Base-by-base conservation (phyloP, 2,329 filamentous ascomycete genomes). In the Clarireedia monteithiana region DNA sequence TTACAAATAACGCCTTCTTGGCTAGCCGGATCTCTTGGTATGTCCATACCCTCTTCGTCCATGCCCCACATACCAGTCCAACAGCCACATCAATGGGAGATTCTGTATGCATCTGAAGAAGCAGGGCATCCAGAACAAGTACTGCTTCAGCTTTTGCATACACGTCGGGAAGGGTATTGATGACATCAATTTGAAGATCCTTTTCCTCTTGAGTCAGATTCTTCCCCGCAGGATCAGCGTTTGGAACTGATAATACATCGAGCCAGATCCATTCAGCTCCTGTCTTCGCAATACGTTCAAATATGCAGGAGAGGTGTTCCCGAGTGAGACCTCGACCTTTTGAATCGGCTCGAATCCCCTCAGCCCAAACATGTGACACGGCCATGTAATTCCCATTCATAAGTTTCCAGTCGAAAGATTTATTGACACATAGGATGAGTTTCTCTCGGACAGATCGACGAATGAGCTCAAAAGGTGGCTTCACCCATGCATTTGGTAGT, bases 21-120 rank as follows among this genome's bases (percentile, higher is more conserved):
- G 60, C 60, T 23, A 62, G 55, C 48, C 57, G 55, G n/a, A 61
- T 59, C 49, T 62, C 60, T 48, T 62, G 60, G n/a, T 48, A 62
- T 4, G 60, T 62, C 58, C 60, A 62, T 15, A 62, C 51, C 23
- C 60, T 44, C 6, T 57, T 58, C 23, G 46, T 40, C 60, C 60
- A 62, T 53, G 49, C 48, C 2, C 60, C 60, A 40, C 59, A 59
- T n/a, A 45, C 24, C 12, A 62, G 50, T 14, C 46, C 52, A 15
- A 58, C 55, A 10, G 60, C 60, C 14, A 60, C 50, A 36, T 62
- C 60, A 24, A 56, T 6, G 2, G 38, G 39, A 15, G 56, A 40
- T 1, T 42, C 36, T n/a, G 59, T 48, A 6, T 58, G 56, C 14
- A 61, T 39, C 26, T 60, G 59, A 23, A 60, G 20, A 34, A 57